Evolutionary conservation across 495 filamentous ascomycete species (phyloP), one percentile per base, ranked within the genome.

Genomic region (Cudoniella acicularis): DNA sequence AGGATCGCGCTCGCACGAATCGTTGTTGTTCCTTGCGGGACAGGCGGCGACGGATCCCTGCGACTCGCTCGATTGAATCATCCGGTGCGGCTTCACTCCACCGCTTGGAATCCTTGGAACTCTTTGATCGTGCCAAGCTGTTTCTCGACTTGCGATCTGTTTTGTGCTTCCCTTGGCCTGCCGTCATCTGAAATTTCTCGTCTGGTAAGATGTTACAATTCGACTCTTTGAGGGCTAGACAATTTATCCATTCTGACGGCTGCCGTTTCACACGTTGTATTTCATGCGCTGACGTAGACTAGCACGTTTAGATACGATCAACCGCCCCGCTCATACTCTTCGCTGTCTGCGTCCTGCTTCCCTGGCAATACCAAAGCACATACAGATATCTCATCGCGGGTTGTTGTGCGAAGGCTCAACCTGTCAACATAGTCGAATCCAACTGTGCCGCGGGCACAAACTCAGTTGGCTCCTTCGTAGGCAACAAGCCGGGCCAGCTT

Each of bases 201-300:
- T 52, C 49, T 64, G 54, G 62, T 61, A 57, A 57, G 54, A 26
- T 56, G 45, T 22, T 43, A 21, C 57, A 54, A 42, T 48, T 26
- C 21, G 10, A 13, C 36, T 2, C 17, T 51, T 40, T 53, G 49
- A 36, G 24, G 52, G 40, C 36, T 23, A 48, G 20, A 24, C 26
- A 20, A 53, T 62, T 57, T 62, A 55, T 21, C 50, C 52, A 57
- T 54, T 55, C 60, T 54, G 47, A 60, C 63, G 53, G 46, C 53
- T 43, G 56, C 60, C 23, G 59, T 66, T 62, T 63, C 53, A 63
- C 40, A 49, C 56, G 55, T 53, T 21, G 24, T 27, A 46, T 23
- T 63, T 60, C 64, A 56, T 64, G 65, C 62, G 65, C 65, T 67
- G 62, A 64, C 65, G 62, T 67, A 67, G 59, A 60, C 65, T 64